These are phyloP conservation scores for Eleusine coracana DNA, from an alignment of 176 grass and related monocot genomes.

Conservation along the genomic window DNA sequence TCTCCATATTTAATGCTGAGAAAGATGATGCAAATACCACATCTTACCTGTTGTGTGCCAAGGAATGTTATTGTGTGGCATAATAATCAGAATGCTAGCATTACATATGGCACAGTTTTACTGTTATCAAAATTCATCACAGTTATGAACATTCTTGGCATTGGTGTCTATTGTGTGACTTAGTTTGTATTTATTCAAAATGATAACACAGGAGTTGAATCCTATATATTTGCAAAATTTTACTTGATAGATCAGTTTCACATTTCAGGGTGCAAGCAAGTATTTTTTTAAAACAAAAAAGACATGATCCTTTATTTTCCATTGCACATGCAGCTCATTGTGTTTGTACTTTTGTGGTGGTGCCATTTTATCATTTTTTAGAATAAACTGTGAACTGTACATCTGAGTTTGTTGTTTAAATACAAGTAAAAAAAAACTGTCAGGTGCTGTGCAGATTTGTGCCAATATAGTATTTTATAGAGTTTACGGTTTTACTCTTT, in stretches of 20 bases:
- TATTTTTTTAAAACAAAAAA: neutral
- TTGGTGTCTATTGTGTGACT: neutral
- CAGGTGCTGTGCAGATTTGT: slow-evolving; percentile 22
- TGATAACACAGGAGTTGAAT: slow-evolving; percentile 1
- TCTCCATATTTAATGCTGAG: slow-evolving; percentile 14
- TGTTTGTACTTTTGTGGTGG: slow-evolving; percentile 2
- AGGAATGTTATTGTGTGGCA: neutral
- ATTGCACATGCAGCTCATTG: neutral
- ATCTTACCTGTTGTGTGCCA: neutral
- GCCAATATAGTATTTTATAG: neutral
- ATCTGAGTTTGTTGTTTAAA: neutral
- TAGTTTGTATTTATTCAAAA: slow-evolving; percentile 22
- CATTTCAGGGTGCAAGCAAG: neutral
- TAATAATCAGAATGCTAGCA: neutral
- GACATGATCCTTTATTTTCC: neutral
- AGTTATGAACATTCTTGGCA: neutral
- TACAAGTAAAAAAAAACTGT: neutral
- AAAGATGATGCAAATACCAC: neutral
- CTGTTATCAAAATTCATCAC: slow-evolving; percentile 3
- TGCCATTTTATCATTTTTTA: slow-evolving; percentile 23
- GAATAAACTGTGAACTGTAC: neutral
- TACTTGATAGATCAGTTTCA: neutral
- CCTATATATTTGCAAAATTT: slow-evolving; percentile 28
- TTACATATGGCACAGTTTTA: slow-evolving; percentile 6
- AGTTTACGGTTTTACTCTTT: slow-evolving; percentile 30